phyloP scores from a whole-genome alignment of 2,329 filamentous ascomycete species.

The Chrysoporthe puriensis region DNA sequence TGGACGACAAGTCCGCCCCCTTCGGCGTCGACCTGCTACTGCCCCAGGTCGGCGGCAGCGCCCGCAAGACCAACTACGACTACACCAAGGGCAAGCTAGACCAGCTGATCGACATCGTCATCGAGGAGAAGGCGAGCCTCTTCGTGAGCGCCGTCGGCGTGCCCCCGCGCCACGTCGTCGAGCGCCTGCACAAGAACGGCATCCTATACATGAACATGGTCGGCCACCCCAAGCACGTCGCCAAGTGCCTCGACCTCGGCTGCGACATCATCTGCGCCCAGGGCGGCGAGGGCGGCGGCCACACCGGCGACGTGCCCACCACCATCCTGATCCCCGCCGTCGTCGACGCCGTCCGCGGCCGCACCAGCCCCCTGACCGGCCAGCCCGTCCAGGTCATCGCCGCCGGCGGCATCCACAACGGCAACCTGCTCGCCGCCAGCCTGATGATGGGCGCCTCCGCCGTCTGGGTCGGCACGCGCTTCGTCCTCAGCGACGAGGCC shows the following conservation, averaged over 20 bases:
- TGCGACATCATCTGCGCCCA: constrained; percentile 98
- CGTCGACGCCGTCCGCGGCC: constrained; percentile 76
- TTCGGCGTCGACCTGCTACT: constrained; percentile 94
- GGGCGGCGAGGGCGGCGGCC: constrained; percentile 95
- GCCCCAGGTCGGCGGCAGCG: constrained; percentile 91
- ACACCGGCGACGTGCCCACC: constrained; percentile 93
- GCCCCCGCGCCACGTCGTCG: constrained; percentile 85
- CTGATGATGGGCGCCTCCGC: constrained; percentile 90
- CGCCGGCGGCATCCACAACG: constrained; percentile 92
- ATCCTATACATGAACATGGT: constrained; percentile 99
- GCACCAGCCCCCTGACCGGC: constrained; percentile 86
- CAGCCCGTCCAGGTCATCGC: constrained; percentile 88
- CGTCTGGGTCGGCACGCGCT: constrained; percentile 97
- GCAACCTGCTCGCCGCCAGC: constrained; percentile 84
- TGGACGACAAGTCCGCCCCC: constrained; percentile 88
- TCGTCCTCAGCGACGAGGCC: constrained; percentile 92
- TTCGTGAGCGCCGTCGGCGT: constrained; percentile 98
- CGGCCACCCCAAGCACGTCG: constrained; percentile 97
- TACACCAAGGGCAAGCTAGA: constrained; percentile 99
- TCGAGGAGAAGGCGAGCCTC: constrained; percentile 85
- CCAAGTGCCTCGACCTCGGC: constrained; percentile 91
- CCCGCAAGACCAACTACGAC: constrained; percentile 98
- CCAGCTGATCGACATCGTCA: constrained; percentile 88
- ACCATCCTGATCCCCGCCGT: constrained; percentile 91
- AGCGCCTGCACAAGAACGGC: constrained; percentile 83